A percentile compares a stretch with the other conserved stretches of the same genome.
Conservation (phyloP, 345 rosid species). For the Mercurialis annua region DNA sequence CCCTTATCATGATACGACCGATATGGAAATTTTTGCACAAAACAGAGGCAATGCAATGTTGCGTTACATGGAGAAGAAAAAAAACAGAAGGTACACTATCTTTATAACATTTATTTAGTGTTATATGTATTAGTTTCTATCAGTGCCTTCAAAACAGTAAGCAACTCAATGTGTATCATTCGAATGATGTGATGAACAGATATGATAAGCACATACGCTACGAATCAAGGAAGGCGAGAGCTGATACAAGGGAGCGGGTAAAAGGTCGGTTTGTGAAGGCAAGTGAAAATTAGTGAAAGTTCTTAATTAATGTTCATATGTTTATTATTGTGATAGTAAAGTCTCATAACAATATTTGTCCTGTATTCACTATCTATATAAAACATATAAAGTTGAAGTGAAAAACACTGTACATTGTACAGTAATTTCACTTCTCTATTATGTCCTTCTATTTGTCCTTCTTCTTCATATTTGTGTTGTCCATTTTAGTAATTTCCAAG, state of each 20-base stretch:
- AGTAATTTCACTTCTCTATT: too few species aligned
- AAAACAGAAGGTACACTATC: constrained; percentile 23
- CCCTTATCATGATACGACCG: neutral
- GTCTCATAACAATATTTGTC: too few species aligned
- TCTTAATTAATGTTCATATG: neutral
- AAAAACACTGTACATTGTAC: too few species aligned
- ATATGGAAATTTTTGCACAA: constrained; percentile 19
- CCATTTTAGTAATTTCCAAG: too few species aligned
- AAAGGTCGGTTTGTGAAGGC: constrained; percentile 33
- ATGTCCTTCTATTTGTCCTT: too few species aligned
- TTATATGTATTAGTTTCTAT: neutral
- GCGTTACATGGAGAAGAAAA: constrained; percentile 42
- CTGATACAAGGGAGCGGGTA: constrained; percentile 36
- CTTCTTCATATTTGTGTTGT: too few species aligned
- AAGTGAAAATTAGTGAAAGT: constrained; percentile 7
- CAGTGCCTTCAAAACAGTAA: neutral
- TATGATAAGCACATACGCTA: constrained; percentile 36
- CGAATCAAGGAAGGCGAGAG: constrained; percentile 41
- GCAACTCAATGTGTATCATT: neutral
- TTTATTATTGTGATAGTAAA: neutral
- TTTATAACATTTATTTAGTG: neutral
- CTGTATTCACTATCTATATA: too few species aligned
- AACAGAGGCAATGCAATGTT: constrained; percentile 35
- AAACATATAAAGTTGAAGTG: too few species aligned
- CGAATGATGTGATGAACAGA: constrained; percentile 15